A percentile compares a stretch with the other conserved stretches of the same genome.
Evolutionary conservation across 163 green algal species (phyloP).

Genomic region (Chlamydomonas reinhardtii): DNA sequence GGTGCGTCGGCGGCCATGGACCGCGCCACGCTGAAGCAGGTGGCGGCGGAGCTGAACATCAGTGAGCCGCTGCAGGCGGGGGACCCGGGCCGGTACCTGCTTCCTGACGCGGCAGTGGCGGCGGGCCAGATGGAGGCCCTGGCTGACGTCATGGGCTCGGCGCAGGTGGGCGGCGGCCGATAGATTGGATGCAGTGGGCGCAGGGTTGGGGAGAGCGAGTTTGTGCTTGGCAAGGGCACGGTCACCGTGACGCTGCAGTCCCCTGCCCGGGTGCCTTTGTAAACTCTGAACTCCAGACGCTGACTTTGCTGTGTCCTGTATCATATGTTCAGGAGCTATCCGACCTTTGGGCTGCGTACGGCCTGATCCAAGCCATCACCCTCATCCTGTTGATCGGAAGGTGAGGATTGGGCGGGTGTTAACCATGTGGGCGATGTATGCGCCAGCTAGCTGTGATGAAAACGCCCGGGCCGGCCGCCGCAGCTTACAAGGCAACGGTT

Average conservation of each 20-base stretch:
- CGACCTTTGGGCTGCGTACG: slow-evolving; percentile 28
- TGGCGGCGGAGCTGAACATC: background rate
- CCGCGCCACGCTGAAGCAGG: background rate
- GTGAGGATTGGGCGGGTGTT: too few relatives aligned
- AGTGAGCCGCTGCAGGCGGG: background rate
- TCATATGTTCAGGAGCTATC: too few relatives aligned
- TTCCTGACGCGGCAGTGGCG: background rate
- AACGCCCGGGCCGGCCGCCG: too few relatives aligned
- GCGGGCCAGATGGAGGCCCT: slow-evolving; percentile 5
- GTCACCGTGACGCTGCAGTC: too few relatives aligned
- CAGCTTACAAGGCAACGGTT: too few relatives aligned
- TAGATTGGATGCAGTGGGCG: background rate
- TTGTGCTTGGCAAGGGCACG: too few relatives aligned
- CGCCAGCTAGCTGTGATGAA: too few relatives aligned
- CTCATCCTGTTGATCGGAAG: slow-evolving; percentile 19
- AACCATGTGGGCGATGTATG: too few relatives aligned
- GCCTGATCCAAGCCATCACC: slow-evolving; percentile 32
- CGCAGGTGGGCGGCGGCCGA: background rate
- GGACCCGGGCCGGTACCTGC: background rate
- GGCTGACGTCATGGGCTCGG: background rate
- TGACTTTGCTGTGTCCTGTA: too few relatives aligned
- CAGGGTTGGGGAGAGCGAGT: too few relatives aligned
- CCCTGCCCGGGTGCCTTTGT: too few relatives aligned
- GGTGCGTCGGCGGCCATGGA: background rate
- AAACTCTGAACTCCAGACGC: too few relatives aligned